These are phyloP conservation scores for Ustilago vetiveriae DNA, from an alignment of 1,284 basidiomycete genomes.

Conservation along the genomic window DNA sequence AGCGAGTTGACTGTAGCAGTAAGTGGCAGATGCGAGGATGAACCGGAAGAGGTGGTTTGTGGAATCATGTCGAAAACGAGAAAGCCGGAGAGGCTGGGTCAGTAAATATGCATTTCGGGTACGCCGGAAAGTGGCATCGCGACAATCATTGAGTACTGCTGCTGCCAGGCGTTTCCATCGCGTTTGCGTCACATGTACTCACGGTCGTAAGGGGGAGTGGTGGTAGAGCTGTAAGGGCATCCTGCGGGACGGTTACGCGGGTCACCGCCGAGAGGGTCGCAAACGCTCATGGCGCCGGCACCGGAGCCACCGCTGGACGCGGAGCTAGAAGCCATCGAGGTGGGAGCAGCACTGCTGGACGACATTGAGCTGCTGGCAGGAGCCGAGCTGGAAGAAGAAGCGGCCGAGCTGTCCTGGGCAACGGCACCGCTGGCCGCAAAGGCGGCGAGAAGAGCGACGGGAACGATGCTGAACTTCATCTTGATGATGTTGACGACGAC, in stretches of 20 bases:
- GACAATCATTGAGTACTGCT: too few relatives aligned
- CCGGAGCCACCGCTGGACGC: conserved; percentile 14
- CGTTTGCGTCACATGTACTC: conserved; percentile 10
- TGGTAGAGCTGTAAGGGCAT: conserved; percentile 56
- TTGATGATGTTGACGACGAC: conserved; percentile 9
- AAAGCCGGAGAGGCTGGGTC: conserved; percentile 3
- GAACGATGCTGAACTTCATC: conserved; percentile 57
- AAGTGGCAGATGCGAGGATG: too few relatives aligned
- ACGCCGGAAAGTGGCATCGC: too few relatives aligned
- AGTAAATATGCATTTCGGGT: conserved; percentile 12
- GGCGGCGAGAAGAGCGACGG: conserved; percentile 51
- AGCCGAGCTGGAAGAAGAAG: conserved; percentile 22
- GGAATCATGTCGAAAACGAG: background rate
- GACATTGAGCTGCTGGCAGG: conserved; percentile 13
- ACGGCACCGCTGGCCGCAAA: conserved; percentile 45
- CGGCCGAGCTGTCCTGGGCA: conserved; percentile 42
- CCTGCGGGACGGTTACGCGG: conserved; percentile 22
- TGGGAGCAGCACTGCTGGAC: conserved; percentile 19
- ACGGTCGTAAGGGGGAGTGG: conserved; percentile 57
- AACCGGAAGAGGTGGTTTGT: too few relatives aligned
- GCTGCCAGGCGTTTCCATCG: too few relatives aligned
- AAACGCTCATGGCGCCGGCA: conserved; percentile 19
- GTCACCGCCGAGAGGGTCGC: conserved; percentile 51
- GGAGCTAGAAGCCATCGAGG: conserved; percentile 30
- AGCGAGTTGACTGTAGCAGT: conserved; percentile 47